Percentiles rank a stretch among this genome's conserved stretches.
Evolutionary conservation across 176 grass and related monocot species (phyloP).

Genomic region (Carex kokanica): DNA sequence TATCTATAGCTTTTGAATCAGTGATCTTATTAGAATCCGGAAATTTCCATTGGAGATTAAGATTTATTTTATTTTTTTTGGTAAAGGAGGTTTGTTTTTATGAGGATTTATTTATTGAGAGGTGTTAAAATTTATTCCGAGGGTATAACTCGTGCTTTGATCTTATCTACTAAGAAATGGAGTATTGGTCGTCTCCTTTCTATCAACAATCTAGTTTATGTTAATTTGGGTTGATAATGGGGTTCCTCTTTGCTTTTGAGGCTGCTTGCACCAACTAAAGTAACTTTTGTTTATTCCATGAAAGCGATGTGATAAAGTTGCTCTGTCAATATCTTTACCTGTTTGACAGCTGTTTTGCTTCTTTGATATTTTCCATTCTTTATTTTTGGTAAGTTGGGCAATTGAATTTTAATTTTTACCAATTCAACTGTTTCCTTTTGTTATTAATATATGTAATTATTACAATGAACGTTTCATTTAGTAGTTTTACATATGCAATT

Average conservation of each 20-base stretch:
- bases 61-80: not conserved
- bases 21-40: not conserved
- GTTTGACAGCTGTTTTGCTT: not conserved
- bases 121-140: not conserved
- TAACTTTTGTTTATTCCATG: constrained; percentile 11
- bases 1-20: not conserved
- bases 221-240: constrained; percentile 19
- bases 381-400: not conserved
- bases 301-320: constrained; percentile 12
- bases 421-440: not conserved
- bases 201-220: constrained; percentile 10
- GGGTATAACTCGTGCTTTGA: not conserved
- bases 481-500: not conserved
- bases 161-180: constrained; percentile 8
- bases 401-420: not conserved
- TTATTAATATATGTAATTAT: not conserved
- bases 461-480: not conserved
- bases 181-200: not conserved
- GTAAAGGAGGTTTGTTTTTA: not conserved
- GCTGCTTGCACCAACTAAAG: not conserved
- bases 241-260: constrained; percentile 6
- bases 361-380: not conserved
- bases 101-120: not conserved
- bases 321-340: not conserved
- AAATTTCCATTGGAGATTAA: not conserved